Base-by-base conservation (phyloP, 2,329 filamentous ascomycete genomes). In the Knufia fluminis region DNA sequence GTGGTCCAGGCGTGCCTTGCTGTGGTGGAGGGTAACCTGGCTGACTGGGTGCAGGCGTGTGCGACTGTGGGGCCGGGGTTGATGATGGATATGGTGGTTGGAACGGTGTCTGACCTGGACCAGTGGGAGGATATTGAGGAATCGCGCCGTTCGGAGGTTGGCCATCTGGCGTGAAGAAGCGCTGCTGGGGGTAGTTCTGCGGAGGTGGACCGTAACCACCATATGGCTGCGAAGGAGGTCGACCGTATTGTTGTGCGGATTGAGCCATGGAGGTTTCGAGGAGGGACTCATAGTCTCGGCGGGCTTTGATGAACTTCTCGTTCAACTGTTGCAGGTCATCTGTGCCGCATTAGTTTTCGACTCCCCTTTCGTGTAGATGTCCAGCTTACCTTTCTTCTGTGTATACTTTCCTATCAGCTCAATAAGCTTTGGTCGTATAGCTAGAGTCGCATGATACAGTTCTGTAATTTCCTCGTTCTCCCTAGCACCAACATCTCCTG, bases 391-490 rank as follows among this genome's bases (percentile, higher is more conserved):
- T 71, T 98, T 98, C 78, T 95, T 97, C 66, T 98, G 92, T 8
- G 92, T 97, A 65, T 98, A 98, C 66, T 97, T 97, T 54, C 94
- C 92, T 64, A 98, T 98, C 44, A 98, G 72, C 71, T 97, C 94
- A 64, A 98, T 97, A 54, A 98, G 72, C 71, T 98, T 98, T 10
- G 92, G 92, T 26, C 92, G 79, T 61, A 98, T 98, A 2, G 90
- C 86, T 55, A 97, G 69, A 0, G 92, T 97, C 55, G 90, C 88
- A 64, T 98, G 90, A 63, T 98, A 98, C 28, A 85, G 60, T 76
- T 77, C 78, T 46, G 88, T 94, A 55, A 98, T 96, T 71, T 98
- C 92, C 66, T 98, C 92, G 57, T 95, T 96, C 59, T 97, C 92
- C 62, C 94, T 85, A 50, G 90, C 85, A 57, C 88, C 83, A 24